These are phyloP conservation scores for Vachellia collinsii DNA, from an alignment of 306 rosid species.

Conservation along the genomic window DNA sequence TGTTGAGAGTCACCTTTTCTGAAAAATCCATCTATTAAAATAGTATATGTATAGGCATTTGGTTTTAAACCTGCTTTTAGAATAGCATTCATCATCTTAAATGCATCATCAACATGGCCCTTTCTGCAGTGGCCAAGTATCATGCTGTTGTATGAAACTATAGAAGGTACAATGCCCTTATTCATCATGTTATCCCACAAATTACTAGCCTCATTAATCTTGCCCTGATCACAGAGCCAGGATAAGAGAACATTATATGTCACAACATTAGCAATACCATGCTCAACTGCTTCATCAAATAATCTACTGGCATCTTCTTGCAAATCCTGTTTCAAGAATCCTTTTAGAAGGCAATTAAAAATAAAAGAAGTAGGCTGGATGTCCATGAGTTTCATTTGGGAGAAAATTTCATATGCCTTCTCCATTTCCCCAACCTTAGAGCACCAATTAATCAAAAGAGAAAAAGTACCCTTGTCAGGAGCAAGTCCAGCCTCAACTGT, in stretches of 20 bases:
- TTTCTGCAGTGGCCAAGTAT: slow-evolving; percentile 64
- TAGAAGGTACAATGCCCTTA: slow-evolving; percentile 55
- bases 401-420: slow-evolving; percentile 63
- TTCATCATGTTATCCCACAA: slow-evolving; percentile 64
- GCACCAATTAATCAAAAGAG: slow-evolving; percentile 59
- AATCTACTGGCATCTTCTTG: slow-evolving; percentile 53
- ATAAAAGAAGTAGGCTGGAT: slow-evolving; percentile 49
- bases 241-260: slow-evolving; percentile 55
- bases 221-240: slow-evolving; percentile 61
- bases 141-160: slow-evolving; percentile 66
- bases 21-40: slow-evolving; percentile 65
- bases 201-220: slow-evolving; percentile 59
- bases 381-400: slow-evolving; percentile 59
- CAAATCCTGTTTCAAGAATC: slow-evolving; percentile 51
- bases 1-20: slow-evolving; percentile 53
- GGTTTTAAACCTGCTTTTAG: slow-evolving; percentile 62
- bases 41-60: slow-evolving; percentile 57
- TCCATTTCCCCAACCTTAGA: slow-evolving; percentile 63
- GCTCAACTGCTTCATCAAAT: slow-evolving; percentile 68
- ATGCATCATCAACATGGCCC: slow-evolving; percentile 61
- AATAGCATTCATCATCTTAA: slow-evolving; percentile 52
- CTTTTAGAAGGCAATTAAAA: slow-evolving; percentile 53
- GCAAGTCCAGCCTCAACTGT: slow-evolving; percentile 49
- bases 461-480: slow-evolving; percentile 54
- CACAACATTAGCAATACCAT: slow-evolving; percentile 57